Evolutionary conservation across 2,329 filamentous ascomycete species (phyloP), one percentile per base, ranked within the genome.

Genomic region (Nemania abortiva): DNA sequence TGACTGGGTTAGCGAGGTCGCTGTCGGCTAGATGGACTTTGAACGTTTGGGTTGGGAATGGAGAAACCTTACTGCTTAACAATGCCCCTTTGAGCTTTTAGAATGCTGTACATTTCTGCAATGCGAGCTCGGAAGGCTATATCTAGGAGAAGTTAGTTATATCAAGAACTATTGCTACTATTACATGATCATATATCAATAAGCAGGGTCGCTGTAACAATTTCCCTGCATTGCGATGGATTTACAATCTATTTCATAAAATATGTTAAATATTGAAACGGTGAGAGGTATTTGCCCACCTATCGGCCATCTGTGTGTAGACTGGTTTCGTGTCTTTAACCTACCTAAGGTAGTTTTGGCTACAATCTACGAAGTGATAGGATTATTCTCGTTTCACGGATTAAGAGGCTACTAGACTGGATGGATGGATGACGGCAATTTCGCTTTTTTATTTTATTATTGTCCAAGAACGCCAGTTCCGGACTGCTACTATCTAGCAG

Each of bases 401-500:
- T 18, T 6, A 1, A 13, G 18, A 20, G 15, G 20, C n/a, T 9
- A 20, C 4, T 47, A 47, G 18, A 18, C 5, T n/a, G 20, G 24
- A 24, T 24, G 37, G 15, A 18, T 52, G 18, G 31, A 47, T 52
- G 22, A 20, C 6, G 22, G 37, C 20, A 27, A 55, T 55, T 65
- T 55, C 11, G 45, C 58, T 22, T 27, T 52, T 34, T 70, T 65
- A 59, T 68, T 69, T 56, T 54, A 58, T 58, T 47, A 24, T 39
- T 18, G 55, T 27, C 63, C 22, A 56, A 50, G 34, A 74, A 76
- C 73, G 72, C 74, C 70, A 60, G 70, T 66, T 68, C 70, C 65
- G 64, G 70, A 68, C 49, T 27, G 37, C 59, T 63, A 61, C 22
- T 52, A 52, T 52, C 49, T 52, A 52, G 13, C 13, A 11, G 29